Evolutionary conservation across 148 eudicot genomes (phyloP).

Genomic region (Rhododendron ferrugineum): DNA sequence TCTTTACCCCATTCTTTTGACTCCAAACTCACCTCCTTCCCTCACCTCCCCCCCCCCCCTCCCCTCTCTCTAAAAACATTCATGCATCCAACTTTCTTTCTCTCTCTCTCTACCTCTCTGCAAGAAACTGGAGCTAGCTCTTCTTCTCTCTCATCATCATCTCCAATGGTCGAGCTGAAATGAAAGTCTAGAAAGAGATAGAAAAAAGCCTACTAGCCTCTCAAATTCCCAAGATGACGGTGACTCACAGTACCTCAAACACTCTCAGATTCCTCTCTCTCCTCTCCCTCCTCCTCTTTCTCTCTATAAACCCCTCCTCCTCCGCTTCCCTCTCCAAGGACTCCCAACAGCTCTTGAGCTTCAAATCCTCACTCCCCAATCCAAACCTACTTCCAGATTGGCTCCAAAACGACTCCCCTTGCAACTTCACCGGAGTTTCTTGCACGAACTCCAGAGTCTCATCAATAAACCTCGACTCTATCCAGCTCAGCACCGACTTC

Average conservation of each 20-base stretch:
- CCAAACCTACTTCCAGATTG: slow-evolving; percentile 47
- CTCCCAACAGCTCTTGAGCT: slow-evolving; percentile 46
- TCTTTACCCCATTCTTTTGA: slow-evolving; percentile 37
- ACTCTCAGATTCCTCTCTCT: background rate
- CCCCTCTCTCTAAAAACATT: background rate
- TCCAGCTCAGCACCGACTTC: slow-evolving; percentile 39
- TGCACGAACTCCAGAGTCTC: slow-evolving; percentile 51
- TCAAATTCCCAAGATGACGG: slow-evolving; percentile 17
- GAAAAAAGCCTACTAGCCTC: background rate
- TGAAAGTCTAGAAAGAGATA: background rate
- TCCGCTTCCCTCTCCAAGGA: slow-evolving; percentile 22
- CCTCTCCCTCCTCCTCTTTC: slow-evolving; percentile 6
- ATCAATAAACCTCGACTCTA: slow-evolving; percentile 39
- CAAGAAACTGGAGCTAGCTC: background rate
- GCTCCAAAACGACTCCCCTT: slow-evolving; percentile 38
- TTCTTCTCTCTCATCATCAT: background rate
- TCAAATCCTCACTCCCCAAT: slow-evolving; percentile 56
- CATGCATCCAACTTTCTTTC: background rate
- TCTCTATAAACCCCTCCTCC: slow-evolving; percentile 14
- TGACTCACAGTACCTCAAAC: background rate
- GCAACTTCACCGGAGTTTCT: slow-evolving; percentile 60
- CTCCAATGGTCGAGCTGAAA: slow-evolving; percentile 25
- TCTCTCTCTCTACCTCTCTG: background rate
- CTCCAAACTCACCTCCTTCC: slow-evolving; percentile 19
- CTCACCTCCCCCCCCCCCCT: background rate